Evolutionary conservation across 495 filamentous ascomycete species (phyloP).

Genomic region (Symbiotaphrina buchneri): DNA sequence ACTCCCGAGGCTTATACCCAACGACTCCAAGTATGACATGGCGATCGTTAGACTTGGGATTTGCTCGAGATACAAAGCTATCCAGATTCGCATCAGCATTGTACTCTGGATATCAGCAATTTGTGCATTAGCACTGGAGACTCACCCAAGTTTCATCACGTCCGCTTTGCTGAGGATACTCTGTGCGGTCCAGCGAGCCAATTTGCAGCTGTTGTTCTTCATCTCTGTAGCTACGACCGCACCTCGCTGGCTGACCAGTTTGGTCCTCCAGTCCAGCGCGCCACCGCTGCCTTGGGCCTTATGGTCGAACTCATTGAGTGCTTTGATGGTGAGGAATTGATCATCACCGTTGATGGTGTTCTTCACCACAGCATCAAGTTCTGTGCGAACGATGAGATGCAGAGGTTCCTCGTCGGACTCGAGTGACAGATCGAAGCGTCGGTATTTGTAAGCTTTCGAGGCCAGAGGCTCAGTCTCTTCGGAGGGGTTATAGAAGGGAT

Average conservation of each 20-base stretch:
- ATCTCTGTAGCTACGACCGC: constrained; percentile 97
- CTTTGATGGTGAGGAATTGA: constrained; percentile 79
- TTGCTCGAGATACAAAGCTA: constrained; percentile 82
- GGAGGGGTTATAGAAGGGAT: constrained; percentile 90
- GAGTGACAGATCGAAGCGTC: constrained; percentile 81
- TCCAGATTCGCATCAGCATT: no score
- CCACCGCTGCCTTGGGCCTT: constrained; percentile 89
- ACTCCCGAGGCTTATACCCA: constrained; percentile 91
- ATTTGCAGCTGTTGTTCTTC: constrained; percentile 99
- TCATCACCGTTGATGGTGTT: constrained; percentile 72
- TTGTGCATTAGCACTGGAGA: constrained; percentile 9
- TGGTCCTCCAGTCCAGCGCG: constrained; percentile 86
- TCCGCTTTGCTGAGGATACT: constrained; percentile 88
- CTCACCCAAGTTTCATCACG: constrained; percentile 87
- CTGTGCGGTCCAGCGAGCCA: constrained; percentile 92
- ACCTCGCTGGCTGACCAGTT: constrained; percentile 79
- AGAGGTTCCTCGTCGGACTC: constrained; percentile 81
- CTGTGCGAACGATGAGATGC: constrained; percentile 82
- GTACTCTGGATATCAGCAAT: no score
- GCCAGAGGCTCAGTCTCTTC: constrained; percentile 86
- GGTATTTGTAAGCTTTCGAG: constrained; percentile 94
- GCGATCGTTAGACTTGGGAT: constrained; percentile 68
- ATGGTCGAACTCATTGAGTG: constrained; percentile 94
- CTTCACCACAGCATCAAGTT: constrained; percentile 89
- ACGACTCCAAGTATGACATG: constrained; percentile 92